A percentile compares a stretch with the other conserved stretches of the same genome.
phyloP scores from a whole-genome alignment of 1,284 basidiomycete genomes.

The Mycena sp. region DNA sequence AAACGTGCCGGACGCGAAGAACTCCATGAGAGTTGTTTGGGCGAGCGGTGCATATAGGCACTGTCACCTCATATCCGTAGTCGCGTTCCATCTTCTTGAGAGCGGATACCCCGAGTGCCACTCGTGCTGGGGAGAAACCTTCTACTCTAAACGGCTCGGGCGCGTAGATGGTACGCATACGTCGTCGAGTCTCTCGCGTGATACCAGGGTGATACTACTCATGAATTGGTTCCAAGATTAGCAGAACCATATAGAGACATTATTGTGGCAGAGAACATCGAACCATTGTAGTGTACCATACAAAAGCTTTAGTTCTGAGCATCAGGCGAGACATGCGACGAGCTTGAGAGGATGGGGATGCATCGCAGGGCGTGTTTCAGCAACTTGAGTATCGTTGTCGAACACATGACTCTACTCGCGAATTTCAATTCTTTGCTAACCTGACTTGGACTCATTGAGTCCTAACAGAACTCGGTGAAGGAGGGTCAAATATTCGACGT shows the following conservation, averaged over 20 bases:
- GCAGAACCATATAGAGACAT: slow-evolving; percentile 63
- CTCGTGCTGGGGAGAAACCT: slow-evolving; percentile 65
- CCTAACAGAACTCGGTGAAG: too few species aligned
- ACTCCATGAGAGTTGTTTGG: slow-evolving; percentile 77
- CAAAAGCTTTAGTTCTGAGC: slow-evolving; percentile 10
- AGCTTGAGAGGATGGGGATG: too few species aligned
- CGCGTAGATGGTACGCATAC: slow-evolving; percentile 59
- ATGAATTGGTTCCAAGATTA: slow-evolving; percentile 67
- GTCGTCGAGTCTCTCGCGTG: slow-evolving; percentile 62
- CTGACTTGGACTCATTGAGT: too few species aligned
- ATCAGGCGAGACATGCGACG: neutral
- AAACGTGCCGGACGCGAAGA: slow-evolving; percentile 81
- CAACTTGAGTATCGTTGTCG: too few species aligned
- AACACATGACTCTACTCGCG: too few species aligned
- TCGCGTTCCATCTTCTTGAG: slow-evolving; percentile 63
- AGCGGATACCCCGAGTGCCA: slow-evolving; percentile 70
- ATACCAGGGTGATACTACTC: slow-evolving; percentile 62
- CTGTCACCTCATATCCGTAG: slow-evolving; percentile 77
- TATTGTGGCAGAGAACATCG: slow-evolving; percentile 63
- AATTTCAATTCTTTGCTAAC: too few species aligned
- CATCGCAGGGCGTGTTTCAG: slow-evolving; percentile 69
- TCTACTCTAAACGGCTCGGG: slow-evolving; percentile 69
- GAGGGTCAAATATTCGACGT: too few species aligned
- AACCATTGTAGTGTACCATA: slow-evolving; percentile 81
- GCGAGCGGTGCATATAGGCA: slow-evolving; percentile 73